These are phyloP conservation scores for Kregervanrija fluxuum DNA, from an alignment of 805 yeast genomes.

Conservation along the genomic window DNA sequence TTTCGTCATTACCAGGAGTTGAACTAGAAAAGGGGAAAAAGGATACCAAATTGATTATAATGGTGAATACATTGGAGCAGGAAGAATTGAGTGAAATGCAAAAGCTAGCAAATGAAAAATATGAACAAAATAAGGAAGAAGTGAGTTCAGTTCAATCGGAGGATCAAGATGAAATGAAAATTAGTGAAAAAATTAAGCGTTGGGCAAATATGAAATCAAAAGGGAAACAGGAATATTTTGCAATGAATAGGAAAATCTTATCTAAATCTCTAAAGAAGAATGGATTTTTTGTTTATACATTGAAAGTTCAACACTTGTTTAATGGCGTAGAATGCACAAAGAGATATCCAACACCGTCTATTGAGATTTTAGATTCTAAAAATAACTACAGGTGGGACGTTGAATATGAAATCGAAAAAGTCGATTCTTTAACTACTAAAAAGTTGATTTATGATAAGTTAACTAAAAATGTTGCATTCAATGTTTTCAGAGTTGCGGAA, in stretches of 20 bases:
- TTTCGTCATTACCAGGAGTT: slow-evolving; percentile 2
- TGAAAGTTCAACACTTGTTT: slow-evolving; percentile 30
- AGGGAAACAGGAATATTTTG: slow-evolving; percentile 11
- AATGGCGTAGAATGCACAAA: slow-evolving; percentile 22
- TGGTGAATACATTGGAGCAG: slow-evolving; percentile 9
- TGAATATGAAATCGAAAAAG: slow-evolving; percentile 16
- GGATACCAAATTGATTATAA: slow-evolving; percentile 5
- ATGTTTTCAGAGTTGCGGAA: slow-evolving; percentile 5
- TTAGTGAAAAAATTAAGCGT: slow-evolving; percentile 15
- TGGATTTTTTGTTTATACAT: slow-evolving; percentile 30
- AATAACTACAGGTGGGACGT: slow-evolving; percentile 20
- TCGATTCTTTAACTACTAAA: slow-evolving; percentile 10
- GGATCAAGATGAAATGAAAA: slow-evolving; percentile 13
- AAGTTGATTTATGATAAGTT: slow-evolving; percentile 7
- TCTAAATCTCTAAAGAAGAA: slow-evolving; percentile 10
- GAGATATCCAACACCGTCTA: slow-evolving; percentile 25
- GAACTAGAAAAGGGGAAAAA: slow-evolving; percentile 8
- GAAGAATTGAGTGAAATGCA: slow-evolving; percentile 9
- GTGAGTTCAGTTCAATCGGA: slow-evolving; percentile 2
- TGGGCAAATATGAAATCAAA: slow-evolving; percentile 12
- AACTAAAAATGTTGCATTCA: slow-evolving; percentile 9
- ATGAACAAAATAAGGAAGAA: slow-evolving; percentile 2
- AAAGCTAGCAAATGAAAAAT: slow-evolving; percentile 17
- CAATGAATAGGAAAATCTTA: slow-evolving; percentile 13
- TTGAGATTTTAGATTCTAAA: slow-evolving; percentile 16